phyloP scores from a whole-genome alignment of 768 basidiomycete species.

The Lactifluus echinatus region DNA sequence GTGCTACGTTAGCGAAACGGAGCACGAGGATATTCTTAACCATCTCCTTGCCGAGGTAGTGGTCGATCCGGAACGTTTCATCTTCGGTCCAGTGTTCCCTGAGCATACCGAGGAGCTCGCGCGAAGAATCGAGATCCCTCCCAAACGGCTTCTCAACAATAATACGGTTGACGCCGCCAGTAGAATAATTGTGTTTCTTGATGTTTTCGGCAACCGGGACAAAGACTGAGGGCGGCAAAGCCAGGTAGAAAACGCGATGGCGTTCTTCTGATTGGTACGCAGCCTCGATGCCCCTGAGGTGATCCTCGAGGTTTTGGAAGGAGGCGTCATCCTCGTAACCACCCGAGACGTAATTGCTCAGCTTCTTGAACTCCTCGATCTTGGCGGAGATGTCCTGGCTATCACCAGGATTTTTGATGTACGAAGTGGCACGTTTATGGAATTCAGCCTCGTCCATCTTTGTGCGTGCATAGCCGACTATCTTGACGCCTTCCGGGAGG shows the following conservation, averaged over 20 bases:
- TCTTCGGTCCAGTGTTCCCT: conserved; percentile 91
- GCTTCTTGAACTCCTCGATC: conserved; percentile 76
- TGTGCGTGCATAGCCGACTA: conserved; percentile 94
- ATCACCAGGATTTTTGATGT: conserved; percentile 74
- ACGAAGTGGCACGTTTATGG: conserved; percentile 71
- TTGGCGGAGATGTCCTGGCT: conserved; percentile 47
- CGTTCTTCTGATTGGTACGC: conserved; percentile 50
- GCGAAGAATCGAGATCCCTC: conserved; percentile 81
- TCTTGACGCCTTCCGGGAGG: conserved; percentile 77
- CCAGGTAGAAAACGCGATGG: conserved; percentile 94
- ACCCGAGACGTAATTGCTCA: conserved; percentile 78
- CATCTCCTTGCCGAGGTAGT: conserved; percentile 99
- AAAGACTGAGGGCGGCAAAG: conserved; percentile 96
- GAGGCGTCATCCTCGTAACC: conserved; percentile 79
- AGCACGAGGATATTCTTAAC: conserved; percentile 96
- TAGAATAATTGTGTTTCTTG: conserved; percentile 71
- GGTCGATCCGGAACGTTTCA: conserved; percentile 98
- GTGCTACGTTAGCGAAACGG: conserved; percentile 88
- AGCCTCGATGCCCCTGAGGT: conserved; percentile 71
- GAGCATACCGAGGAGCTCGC: conserved; percentile 66
- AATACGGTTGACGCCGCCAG: conserved; percentile 74
- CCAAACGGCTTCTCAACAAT: conserved; percentile 99
- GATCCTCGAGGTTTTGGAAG: conserved; percentile 68
- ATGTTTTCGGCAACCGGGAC: conserved; percentile 77
- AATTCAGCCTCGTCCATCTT: conserved; percentile 87